Conservation (phyloP, 129 eudicot species). For the Gnaphalium uliginosum region DNA sequence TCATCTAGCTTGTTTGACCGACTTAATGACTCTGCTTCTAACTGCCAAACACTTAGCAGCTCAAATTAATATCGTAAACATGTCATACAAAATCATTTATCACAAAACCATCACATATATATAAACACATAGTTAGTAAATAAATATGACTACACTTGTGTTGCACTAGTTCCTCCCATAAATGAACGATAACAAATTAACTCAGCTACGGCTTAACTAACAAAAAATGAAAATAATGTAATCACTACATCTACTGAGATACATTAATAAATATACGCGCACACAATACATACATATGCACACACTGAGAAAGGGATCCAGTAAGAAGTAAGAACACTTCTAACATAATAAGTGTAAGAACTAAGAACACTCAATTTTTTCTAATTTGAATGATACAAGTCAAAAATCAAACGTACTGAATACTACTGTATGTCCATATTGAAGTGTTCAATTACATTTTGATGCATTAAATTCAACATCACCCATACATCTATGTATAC, state of each 20-base stretch:
- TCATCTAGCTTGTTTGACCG: conserved; percentile 77
- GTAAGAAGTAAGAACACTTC: neutral
- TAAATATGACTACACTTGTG: neutral
- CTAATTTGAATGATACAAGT: neutral
- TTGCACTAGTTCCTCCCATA: neutral
- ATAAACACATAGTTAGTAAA: conserved; percentile 1
- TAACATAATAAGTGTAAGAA: neutral
- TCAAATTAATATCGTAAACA: conserved; percentile 9
- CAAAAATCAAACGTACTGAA: too few species aligned
- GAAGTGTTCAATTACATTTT: neutral
- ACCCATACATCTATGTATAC: neutral
- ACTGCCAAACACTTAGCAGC: conserved; percentile 45
- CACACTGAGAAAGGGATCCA: neutral
- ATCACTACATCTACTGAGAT: conserved; percentile 7
- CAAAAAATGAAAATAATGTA: neutral
- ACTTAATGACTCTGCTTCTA: conserved; percentile 65
- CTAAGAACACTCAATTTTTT: neutral
- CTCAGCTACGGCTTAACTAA: neutral
- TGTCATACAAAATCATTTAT: conserved; percentile 9
- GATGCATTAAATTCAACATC: neutral
- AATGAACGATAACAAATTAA: neutral
- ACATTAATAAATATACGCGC: neutral
- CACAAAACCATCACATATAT: neutral
- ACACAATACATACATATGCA: neutral
- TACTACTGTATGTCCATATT: neutral